phyloP scores from a whole-genome alignment of 2,329 filamentous ascomycete genomes.

The Trichocomaceae sp. region DNA sequence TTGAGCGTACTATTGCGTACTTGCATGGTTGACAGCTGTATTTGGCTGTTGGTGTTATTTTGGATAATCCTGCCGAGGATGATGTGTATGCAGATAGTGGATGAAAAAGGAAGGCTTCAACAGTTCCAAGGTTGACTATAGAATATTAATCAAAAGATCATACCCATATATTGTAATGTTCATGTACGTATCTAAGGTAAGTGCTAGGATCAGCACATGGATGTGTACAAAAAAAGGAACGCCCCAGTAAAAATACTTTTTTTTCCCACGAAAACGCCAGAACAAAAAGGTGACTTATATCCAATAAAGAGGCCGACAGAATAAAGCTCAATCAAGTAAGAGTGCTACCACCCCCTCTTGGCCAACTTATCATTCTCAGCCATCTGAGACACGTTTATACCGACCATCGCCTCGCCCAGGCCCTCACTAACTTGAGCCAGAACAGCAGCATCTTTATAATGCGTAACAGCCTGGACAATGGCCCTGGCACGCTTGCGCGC shows the following conservation, averaged over 20 bases:
- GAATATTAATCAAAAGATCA: neutral
- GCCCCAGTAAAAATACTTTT: neutral
- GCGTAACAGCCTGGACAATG: constrained; percentile 89
- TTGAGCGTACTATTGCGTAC: neutral
- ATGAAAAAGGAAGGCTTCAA: neutral
- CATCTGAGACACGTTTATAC: constrained; percentile 79
- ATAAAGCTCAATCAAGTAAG: no score
- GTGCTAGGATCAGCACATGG: neutral
- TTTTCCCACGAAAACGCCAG: constrained; percentile 1
- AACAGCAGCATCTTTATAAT: constrained; percentile 78
- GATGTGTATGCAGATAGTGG: no score
- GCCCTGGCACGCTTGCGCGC: constrained; percentile 84
- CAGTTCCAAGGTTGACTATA: neutral
- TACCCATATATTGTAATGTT: neutral
- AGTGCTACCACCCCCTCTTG: constrained; percentile 68
- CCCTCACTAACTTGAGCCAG: constrained; percentile 82
- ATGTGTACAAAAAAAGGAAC: neutral
- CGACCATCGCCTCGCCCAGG: constrained; percentile 96
- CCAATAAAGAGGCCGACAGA: no score
- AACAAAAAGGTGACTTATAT: neutral
- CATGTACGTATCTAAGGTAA: neutral
- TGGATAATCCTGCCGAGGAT: no score
- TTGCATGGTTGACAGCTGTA: neutral
- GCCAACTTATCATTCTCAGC: constrained; percentile 74
- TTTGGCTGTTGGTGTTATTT: neutral